These are phyloP conservation scores for Cladosporium oxysporum DNA, from an alignment of 2,329 filamentous ascomycete genomes.

Conservation along the genomic window DNA sequence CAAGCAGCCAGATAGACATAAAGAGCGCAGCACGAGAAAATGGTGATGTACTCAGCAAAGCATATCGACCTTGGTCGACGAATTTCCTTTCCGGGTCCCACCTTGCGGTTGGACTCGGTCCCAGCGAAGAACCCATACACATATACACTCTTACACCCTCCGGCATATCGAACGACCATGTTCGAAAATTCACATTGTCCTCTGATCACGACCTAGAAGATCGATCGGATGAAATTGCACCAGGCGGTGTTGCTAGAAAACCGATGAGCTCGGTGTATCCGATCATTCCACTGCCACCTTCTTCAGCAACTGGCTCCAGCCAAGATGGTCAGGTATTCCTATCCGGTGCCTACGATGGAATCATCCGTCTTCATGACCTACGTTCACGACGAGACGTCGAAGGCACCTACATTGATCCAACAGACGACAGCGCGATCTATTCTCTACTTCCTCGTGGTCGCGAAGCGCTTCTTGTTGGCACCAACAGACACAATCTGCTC, in stretches of 20 bases:
- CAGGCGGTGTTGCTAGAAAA: constrained; percentile 31
- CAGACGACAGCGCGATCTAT: constrained; percentile 61
- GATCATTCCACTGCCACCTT: constrained; percentile 43
- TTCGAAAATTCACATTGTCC: constrained; percentile 42
- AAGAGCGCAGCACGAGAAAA: constrained; percentile 20
- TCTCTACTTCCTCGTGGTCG: constrained; percentile 58
- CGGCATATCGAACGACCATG: constrained; percentile 42
- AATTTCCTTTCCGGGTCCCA: constrained; percentile 53
- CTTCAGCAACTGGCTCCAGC: constrained; percentile 31
- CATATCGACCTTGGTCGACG: constrained; percentile 50
- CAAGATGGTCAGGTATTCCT: constrained; percentile 56
- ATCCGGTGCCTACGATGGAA: constrained; percentile 61
- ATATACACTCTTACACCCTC: constrained; percentile 54
- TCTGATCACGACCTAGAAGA: constrained; percentile 25
- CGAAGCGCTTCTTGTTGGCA: constrained; percentile 59
- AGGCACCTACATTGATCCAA: constrained; percentile 53
- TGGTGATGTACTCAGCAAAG: constrained; percentile 16
- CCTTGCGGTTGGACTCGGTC: constrained; percentile 55
- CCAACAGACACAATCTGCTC: constrained; percentile 58
- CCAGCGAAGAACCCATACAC: constrained; percentile 46
- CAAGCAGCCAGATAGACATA: constrained; percentile 41
- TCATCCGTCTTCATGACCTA: constrained; percentile 61
- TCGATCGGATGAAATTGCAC: constrained; percentile 21
- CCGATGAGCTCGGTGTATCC: constrained; percentile 47
- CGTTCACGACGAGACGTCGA: constrained; percentile 53